Percentiles rank a stretch among this genome's conserved stretches.
Evolutionary conservation across 768 basidiomycete genomes (phyloP).

Genomic region (Lactarius quietus): DNA sequence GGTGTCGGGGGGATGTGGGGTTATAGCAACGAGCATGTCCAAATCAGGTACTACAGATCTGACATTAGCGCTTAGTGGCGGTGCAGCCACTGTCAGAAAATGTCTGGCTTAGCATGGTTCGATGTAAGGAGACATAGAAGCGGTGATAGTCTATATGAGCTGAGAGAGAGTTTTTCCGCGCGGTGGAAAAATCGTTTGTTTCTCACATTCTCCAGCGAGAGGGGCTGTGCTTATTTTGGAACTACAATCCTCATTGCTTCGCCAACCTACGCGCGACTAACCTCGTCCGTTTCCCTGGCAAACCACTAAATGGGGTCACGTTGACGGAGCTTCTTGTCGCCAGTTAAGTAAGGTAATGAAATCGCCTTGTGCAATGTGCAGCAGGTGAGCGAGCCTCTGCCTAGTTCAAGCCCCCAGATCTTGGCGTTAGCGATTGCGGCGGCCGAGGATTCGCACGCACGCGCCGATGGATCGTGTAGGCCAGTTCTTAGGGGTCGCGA

Average conservation of each 20-base stretch:
- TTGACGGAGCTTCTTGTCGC: constrained; percentile 1
- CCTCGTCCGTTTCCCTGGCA: constrained; percentile 16
- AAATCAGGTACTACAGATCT: constrained; percentile 12
- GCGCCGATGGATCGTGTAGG: not conserved
- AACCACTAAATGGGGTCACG: constrained; percentile 6
- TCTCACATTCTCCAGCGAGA: not conserved
- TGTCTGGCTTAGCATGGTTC: not conserved
- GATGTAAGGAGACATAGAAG: not conserved
- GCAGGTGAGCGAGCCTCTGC: not conserved
- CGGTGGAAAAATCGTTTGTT: not conserved
- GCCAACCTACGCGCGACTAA: constrained; percentile 2
- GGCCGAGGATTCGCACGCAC: constrained; percentile 6
- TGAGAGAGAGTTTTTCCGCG: not conserved
- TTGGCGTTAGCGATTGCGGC: constrained; percentile 2
- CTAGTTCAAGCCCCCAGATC: not conserved
- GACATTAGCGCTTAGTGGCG: constrained; percentile 17
- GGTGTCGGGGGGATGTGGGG: constrained; percentile 18
- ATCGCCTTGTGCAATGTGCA: not conserved
- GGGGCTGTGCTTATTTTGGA: not conserved
- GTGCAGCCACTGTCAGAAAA: constrained; percentile 14
- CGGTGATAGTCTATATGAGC: not conserved
- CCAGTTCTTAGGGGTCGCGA: not conserved
- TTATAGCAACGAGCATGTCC: constrained; percentile 23
- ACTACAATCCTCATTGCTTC: not conserved
- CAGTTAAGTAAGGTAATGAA: not conserved